Conservation (phyloP, 345 rosid genomes). For the Cochlearia excelsa region DNA sequence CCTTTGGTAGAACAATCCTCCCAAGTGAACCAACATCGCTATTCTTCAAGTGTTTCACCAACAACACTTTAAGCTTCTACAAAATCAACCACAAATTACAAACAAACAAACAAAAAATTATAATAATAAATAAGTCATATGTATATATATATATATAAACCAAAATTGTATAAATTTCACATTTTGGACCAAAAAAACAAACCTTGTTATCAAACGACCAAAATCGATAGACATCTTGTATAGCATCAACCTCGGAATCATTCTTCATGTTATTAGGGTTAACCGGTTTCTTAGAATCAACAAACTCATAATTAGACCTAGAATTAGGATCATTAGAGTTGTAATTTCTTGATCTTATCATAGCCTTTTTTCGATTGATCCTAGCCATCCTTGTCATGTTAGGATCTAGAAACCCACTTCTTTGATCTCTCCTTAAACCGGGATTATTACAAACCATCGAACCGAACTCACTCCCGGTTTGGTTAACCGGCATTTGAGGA, state of each 20-base stretch:
- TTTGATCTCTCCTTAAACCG: slow-evolving; percentile 31
- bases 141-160: no score
- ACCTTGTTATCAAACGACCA: slow-evolving; percentile 55
- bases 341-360: slow-evolving; percentile 43
- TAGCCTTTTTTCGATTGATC: slow-evolving; percentile 61
- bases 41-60: slow-evolving; percentile 59
- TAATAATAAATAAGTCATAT: no score
- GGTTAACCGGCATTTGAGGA: slow-evolving; percentile 22
- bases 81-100: slow-evolving; percentile 20
- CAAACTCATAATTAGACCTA: slow-evolving; percentile 13
- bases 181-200: background rate
- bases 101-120: slow-evolving; percentile 3
- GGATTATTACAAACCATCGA: slow-evolving; percentile 10
- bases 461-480: slow-evolving; percentile 21
- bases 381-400: slow-evolving; percentile 53
- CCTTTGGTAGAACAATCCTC: slow-evolving; percentile 91
- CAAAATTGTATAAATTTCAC: background rate
- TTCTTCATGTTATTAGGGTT: slow-evolving; percentile 6
- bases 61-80: slow-evolving; percentile 59
- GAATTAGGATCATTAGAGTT: slow-evolving; percentile 29
- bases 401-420: slow-evolving; percentile 37
- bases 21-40: slow-evolving; percentile 87
- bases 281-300: slow-evolving; percentile 34
- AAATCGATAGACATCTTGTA: slow-evolving; percentile 39
- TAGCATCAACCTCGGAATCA: background rate